Base-by-base conservation (phyloP, 2,329 filamentous ascomycete species). In the Fusarium sp. region DNA sequence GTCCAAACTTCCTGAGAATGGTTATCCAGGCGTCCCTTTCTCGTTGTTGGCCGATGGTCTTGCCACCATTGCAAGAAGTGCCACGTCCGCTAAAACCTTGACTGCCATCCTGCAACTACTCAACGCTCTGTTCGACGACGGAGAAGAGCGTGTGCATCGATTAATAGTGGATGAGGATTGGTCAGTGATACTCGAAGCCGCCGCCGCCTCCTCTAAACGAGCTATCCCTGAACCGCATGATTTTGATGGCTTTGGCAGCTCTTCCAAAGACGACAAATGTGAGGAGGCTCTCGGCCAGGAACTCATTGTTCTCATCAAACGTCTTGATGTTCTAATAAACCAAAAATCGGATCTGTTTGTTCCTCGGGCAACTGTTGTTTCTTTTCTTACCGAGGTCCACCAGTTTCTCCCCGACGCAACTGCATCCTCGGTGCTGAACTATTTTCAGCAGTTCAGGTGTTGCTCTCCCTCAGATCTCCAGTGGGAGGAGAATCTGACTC, bases 401-500 rank as follows among this genome's bases (percentile, higher is more conserved):
- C 76, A 78, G 14, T 80, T 85, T 32, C 79, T 92, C 9, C 86
- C 87, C 6, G 87, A 92, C 69, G 82, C 84, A 4, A 84, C 86
- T 9, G 87, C 84, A 2, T 82, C 82, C 42, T 78, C 88, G 10
- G 82, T 92, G 21, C 81, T 92, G 38, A 82, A 86, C 39, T 86
- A 91, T 70, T 90, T 88, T 62, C 82, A 83, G 51, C 85, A 90
- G 49, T 88, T 89, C 62, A 81, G 88, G 41, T 88, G 86, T 67
- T 90, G 90, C 66, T 89, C 88, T 39, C 90, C 90, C 3, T 90
- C 89, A 0, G 88, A 91, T 65, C 74, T 81, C 42, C 79, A 84
- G 32, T 93, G 89, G 90, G 82, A 89, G 59, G 76, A 81, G 3
- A 89, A 91, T 48, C 78, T 89, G 49, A 76, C 78, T 14, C 75